phyloP scores from a whole-genome alignment of 305 asterid species.

The Vinca major region DNA sequence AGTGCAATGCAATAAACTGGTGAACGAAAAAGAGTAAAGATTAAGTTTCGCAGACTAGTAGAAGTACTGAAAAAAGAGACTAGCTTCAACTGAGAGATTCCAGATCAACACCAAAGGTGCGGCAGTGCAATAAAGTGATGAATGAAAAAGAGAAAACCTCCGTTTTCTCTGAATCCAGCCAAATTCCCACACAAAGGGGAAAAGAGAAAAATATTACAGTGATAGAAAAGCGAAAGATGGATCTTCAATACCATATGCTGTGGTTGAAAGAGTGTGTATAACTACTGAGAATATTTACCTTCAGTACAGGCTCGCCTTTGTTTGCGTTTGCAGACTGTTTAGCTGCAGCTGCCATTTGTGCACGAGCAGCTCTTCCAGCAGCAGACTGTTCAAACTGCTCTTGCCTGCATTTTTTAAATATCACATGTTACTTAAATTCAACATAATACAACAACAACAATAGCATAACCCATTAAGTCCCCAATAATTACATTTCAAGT shows the following conservation, averaged over 20 bases:
- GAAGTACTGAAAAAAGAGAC: neutral
- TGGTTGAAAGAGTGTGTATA: neutral
- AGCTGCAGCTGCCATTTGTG: slow-evolving; percentile 72
- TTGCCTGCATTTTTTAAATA: slow-evolving; percentile 45
- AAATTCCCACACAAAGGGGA: neutral
- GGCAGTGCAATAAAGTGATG: neutral
- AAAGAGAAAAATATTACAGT: neutral
- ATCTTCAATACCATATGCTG: neutral
- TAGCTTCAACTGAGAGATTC: neutral
- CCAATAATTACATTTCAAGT: too few species aligned
- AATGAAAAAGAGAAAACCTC: neutral
- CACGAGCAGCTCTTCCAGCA: slow-evolving; percentile 93
- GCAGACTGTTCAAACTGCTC: slow-evolving; percentile 82
- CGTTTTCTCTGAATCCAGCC: neutral
- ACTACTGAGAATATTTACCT: slow-evolving; percentile 36
- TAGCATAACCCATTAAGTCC: too few species aligned
- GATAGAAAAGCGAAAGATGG: too few species aligned
- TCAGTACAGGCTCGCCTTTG: slow-evolving; percentile 78
- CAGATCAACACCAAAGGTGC: neutral
- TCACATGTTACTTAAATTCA: slow-evolving; percentile 9
- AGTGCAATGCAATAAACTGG: neutral
- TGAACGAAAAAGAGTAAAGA: too few species aligned
- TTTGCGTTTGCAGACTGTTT: slow-evolving; percentile 58
- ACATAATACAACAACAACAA: neutral
- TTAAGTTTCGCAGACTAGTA: neutral